Evolutionary conservation across 306 rosid genomes (phyloP).

Genomic region (Psophocarpus tetragonolobus): DNA sequence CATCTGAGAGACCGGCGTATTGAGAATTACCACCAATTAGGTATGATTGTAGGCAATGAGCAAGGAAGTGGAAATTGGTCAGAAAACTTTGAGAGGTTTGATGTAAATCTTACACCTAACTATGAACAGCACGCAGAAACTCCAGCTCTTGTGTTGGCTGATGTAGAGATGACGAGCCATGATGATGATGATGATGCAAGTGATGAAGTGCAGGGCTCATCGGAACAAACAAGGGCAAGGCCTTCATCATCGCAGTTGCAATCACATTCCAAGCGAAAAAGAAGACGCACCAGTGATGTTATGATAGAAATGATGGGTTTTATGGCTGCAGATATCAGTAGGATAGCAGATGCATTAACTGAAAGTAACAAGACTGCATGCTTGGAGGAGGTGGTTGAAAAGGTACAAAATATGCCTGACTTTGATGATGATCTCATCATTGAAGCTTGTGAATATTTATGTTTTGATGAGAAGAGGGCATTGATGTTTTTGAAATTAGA

Average conservation of each 20-base stretch:
- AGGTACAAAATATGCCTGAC: slow-evolving; percentile 50
- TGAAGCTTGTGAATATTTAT: slow-evolving; percentile 58
- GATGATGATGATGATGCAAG: slow-evolving; percentile 36
- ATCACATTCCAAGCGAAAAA: slow-evolving; percentile 44
- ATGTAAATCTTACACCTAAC: slow-evolving; percentile 34
- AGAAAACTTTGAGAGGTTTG: slow-evolving; percentile 33
- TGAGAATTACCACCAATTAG: slow-evolving; percentile 49
- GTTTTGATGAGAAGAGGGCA: slow-evolving; percentile 52
- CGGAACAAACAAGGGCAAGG: slow-evolving; percentile 53
- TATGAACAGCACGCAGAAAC: slow-evolving; percentile 45
- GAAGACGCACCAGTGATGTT: slow-evolving; percentile 40
- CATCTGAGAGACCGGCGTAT: slow-evolving; percentile 39
- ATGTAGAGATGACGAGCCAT: slow-evolving; percentile 32
- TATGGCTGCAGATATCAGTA: slow-evolving; percentile 56
- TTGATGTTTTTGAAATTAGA: slow-evolving; percentile 58
- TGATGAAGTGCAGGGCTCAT: slow-evolving; percentile 50
- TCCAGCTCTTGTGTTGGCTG: slow-evolving; percentile 30
- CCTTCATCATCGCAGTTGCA: slow-evolving; percentile 49
- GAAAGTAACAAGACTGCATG: slow-evolving; percentile 38
- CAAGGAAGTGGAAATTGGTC: slow-evolving; percentile 46
- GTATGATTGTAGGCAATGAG: slow-evolving; percentile 52
- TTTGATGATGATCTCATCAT: slow-evolving; percentile 64
- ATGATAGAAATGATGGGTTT: slow-evolving; percentile 55
- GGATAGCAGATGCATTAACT: slow-evolving; percentile 56
- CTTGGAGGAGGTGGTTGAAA: slow-evolving; percentile 55